Evolutionary conservation across 75 land plant genomes (phyloP), one percentile per base, ranked within the genome.

Genomic region (Selaginella moellendorffii): DNA sequence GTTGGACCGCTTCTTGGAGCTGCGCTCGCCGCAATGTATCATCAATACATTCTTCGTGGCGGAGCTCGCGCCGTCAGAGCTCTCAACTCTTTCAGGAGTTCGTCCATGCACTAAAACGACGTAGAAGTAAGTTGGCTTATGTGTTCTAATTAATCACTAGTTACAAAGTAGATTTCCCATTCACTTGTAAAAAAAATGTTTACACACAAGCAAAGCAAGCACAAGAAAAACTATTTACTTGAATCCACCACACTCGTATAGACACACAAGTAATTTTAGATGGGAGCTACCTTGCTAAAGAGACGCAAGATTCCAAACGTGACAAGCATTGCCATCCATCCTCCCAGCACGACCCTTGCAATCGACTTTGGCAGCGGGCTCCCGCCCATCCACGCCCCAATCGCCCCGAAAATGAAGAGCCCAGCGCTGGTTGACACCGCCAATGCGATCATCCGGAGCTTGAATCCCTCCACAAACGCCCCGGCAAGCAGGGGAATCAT

Each of bases 1-100:
- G 71, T 71, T 28, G 73, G 73, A 14, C 73, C 73, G 0, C 46
- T 71, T 24, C 27, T 71, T 54, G 73, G 73, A 66, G 73, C 73
- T 9, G 31, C 62, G 21, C 28, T 54, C 1, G 73, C 73, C 27
- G 69, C 73, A 0, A 1, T 17, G 17, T 71, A 54, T 21, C 69
- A 71, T 65, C 62, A 71, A 54, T 71, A 65, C 46, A 54, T 71
- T 22, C 61, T 71, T n/a, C 28, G 73, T 10, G 73, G 69, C 1
- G 66, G 66, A 1, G n/a, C n/a, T n/a, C n/a, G n/a, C n/a, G 66
- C 54, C 62, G 8, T 28, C 63, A 65, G 63, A 65, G 71, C 71
- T 0, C 51, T 69, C 14, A 65, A 65, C 0, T 69, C 71, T 61
- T 69, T 69, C 71, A 0, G 65, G 28, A 69, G 71, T n/a, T n/a